Evolutionary conservation across 2,329 filamentous ascomycete species (phyloP), one percentile per base, ranked within the genome.

Genomic region (Arthrinium puccinioides): DNA sequence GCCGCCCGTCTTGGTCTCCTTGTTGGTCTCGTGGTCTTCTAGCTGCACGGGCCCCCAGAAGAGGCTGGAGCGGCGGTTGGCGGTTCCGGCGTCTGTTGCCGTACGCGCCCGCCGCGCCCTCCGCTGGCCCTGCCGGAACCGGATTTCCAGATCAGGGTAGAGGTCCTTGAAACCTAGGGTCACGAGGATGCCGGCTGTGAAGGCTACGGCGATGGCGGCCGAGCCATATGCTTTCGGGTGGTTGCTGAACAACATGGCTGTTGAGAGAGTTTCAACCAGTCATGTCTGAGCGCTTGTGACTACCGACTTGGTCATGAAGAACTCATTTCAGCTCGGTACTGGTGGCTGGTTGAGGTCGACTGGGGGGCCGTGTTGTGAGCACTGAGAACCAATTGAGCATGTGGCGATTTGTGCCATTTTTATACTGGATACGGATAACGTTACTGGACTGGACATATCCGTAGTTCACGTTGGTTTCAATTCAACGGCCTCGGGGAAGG

Each of bases 151-250:
- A 48, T 87, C 82, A 1, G 84, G 80, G 51, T 88, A 89, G 25
- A 89, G 60, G 55, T 90, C 84, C 60, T 88, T 88, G 64, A 87
- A 79, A 40, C 82, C 82, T 3, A 92, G 62, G 0, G 87, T 87
- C 39, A 89, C 60, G 36, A 87, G 65, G 37, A 88, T 72, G 29
- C 89, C 88, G 9, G 85, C 72, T n/a, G 82, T 59, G 52, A 96
- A 94, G 53, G 85, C 84, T 15, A 79, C 64, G 39, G 77, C 70
- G 28, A 88, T 59, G 44, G 82, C 86, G 20, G 80, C 75, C 4
- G 72, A 72, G 59, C 77, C 74, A 53, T 81, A 82, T 43, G 69
- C 72, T 53, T 70, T 72, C 19, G 76, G 74, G 45, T 82, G 75
- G 48, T 78, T 69, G 52, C 67, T 75, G 39, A 80, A 57, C 44